Percentiles rank a stretch among this genome's conserved stretches.
These are phyloP conservation scores for Crithidia fasciculata DNA, from an alignment of 208 protist genomes.

Conservation along the genomic window DNA sequence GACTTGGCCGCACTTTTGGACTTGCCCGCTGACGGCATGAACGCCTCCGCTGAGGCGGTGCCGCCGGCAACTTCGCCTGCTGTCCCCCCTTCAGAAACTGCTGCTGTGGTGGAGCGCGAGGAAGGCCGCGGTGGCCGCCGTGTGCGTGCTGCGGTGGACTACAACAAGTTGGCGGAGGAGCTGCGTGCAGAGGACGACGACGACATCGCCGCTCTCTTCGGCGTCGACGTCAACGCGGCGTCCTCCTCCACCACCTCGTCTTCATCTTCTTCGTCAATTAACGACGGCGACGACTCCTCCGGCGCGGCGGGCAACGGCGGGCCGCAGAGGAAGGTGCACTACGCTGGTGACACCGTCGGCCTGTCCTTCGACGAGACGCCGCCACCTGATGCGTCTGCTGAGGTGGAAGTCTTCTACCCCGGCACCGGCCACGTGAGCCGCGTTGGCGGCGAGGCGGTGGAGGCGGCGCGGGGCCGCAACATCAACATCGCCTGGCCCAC, in stretches of 20 bases:
- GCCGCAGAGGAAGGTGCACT: neutral
- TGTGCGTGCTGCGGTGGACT: conserved; percentile 55
- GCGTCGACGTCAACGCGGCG: conserved; percentile 24
- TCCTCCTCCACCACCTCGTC: conserved; percentile 28
- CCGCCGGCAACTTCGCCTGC: neutral
- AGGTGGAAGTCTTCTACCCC: conserved; percentile 89
- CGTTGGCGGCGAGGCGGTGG: conserved; percentile 57
- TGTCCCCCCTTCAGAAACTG: neutral
- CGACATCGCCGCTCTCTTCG: conserved; percentile 61
- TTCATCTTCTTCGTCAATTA: conserved; percentile 7
- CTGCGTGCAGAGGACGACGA: conserved; percentile 49
- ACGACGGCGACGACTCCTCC: neutral
- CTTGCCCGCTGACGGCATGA: neutral
- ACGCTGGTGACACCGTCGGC: conserved; percentile 59
- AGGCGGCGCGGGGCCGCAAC: conserved; percentile 82
- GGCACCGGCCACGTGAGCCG: conserved; percentile 84
- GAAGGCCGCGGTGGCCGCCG: conserved; percentile 12
- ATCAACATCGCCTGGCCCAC: conserved; percentile 95
- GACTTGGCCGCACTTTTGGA: conserved; percentile 30
- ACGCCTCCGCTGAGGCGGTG: neutral
- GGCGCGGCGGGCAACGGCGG: neutral
- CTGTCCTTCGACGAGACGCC: conserved; percentile 50
- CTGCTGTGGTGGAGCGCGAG: neutral
- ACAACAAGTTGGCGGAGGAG: conserved; percentile 63
- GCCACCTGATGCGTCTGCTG: neutral